Base-by-base conservation (phyloP, 345 rosid species). In the Salix viminalis region DNA sequence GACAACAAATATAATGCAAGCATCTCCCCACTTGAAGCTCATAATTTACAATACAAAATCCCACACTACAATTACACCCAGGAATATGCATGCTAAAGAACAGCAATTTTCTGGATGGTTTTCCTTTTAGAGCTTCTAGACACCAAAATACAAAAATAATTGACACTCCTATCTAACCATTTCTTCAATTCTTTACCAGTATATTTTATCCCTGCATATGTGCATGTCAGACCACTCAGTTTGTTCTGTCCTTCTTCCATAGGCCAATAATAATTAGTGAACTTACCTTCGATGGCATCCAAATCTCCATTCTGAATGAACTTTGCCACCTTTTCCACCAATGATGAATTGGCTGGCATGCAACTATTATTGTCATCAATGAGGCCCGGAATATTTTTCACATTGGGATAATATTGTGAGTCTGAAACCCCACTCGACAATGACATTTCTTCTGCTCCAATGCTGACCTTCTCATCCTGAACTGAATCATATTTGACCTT, bases 231-330 rank as follows among this genome's bases (percentile, higher is more conserved):
- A 71, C 32, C 64, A 2, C 18, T 42, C 44, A 30, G 16, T 28
- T 4, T 9, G 4, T 50, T 71, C 26, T 52, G 26, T 9, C 42
- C 13, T 71, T 18, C 13, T 71, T 18, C 60, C 62, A 50, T 14
- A 52, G 13, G 58, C 36, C 41, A 32, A 23, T 6, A 18, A 19
- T n/a, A 26, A 60, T 23, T 36, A 26, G 34, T 42, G 9, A 30
- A 71, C 79, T 80, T 83, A 93, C 98, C 86, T 70, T 89, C 94
- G 67, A 85, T 64, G 62, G 82, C 75, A 72, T 91, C 98, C 80
- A 93, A 88, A 65, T 86, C 87, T 69, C 95, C 97, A 72, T 79
- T 80, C 70, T 88, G 92, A 75, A 93, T 83, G 81, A 93, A 92
- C 34, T 82, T 89, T 73, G 86, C 77, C 79, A 87, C 88, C 76